Evolutionary conservation across 1,284 basidiomycete genomes (phyloP).

Genomic region (Irpex lacteus): DNA sequence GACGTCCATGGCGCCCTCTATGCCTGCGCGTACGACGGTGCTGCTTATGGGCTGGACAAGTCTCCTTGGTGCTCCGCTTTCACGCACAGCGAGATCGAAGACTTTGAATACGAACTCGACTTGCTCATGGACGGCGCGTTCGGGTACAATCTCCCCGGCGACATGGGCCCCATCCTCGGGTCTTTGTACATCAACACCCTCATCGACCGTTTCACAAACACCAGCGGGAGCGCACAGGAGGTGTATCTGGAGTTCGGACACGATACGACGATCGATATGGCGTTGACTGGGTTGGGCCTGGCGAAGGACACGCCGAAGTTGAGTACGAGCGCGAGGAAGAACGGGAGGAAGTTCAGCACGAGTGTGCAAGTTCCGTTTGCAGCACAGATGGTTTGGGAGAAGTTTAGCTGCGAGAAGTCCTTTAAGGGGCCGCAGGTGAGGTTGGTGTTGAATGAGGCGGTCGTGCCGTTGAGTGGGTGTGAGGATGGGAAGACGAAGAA

Average conservation of each 20-base stretch:
- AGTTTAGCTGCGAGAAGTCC: constrained; percentile 36
- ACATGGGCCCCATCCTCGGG: constrained; percentile 40
- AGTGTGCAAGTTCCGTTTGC: constrained; percentile 43
- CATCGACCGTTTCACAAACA: constrained; percentile 41
- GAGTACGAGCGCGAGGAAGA: constrained; percentile 29
- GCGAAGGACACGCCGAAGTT: constrained; percentile 36
- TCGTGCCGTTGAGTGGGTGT: constrained; percentile 36
- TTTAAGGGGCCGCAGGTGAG: constrained; percentile 39
- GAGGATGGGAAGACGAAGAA: constrained; percentile 24
- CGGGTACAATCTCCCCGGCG: constrained; percentile 39
- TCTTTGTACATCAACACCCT: constrained; percentile 41
- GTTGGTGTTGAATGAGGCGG: constrained; percentile 41
- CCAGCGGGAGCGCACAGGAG: constrained; percentile 30
- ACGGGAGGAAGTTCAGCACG: constrained; percentile 38
- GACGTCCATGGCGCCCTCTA: constrained; percentile 43
- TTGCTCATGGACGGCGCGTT: constrained; percentile 45
- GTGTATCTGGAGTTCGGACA: constrained; percentile 48
- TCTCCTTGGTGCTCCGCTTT: constrained; percentile 45
- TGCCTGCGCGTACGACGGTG: constrained; percentile 45
- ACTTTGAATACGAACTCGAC: constrained; percentile 47
- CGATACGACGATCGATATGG: constrained; percentile 46
- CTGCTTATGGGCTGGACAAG: constrained; percentile 26
- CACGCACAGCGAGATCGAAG: constrained; percentile 32
- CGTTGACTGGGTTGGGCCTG: constrained; percentile 40
- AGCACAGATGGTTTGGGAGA: constrained; percentile 46